phyloP scores from a whole-genome alignment of 768 basidiomycete genomes.

The Kwoniella europaea region DNA sequence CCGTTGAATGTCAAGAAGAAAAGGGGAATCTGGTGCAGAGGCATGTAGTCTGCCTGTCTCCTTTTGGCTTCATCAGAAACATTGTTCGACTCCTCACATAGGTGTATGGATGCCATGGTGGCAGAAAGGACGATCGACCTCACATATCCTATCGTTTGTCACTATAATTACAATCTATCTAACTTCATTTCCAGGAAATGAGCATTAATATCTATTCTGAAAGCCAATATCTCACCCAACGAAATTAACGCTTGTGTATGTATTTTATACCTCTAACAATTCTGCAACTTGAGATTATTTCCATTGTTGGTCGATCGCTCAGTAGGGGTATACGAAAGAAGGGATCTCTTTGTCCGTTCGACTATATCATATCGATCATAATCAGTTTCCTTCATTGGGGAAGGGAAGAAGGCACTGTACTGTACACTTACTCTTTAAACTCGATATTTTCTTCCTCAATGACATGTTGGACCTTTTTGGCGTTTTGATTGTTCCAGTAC shows the following conservation, averaged over 20 bases:
- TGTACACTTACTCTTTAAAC: constrained; percentile 5
- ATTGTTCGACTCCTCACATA: too few species aligned
- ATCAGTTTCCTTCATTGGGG: neutral
- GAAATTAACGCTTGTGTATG: too few species aligned
- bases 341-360: constrained; percentile 12
- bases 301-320: neutral
- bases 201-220: too few species aligned
- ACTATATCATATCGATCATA: neutral
- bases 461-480: neutral
- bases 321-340: constrained; percentile 5
- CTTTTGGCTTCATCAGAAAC: too few species aligned
- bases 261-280: too few species aligned
- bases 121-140: neutral
- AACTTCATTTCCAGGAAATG: too few species aligned
- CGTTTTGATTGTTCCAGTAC: constrained; percentile 1
- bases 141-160: neutral
- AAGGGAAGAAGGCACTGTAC: neutral
- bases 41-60: too few species aligned
- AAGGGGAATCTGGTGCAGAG: too few species aligned
- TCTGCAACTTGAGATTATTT: too few species aligned
- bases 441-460: constrained; percentile 14
- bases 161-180: neutral
- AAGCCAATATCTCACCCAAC: too few species aligned
- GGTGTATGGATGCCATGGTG: neutral
- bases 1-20: too few species aligned